Percentiles rank a stretch among this genome's conserved stretches.
Conservation (phyloP, 495 filamentous ascomycete species). For the Glutinoglossum americanum region DNA sequence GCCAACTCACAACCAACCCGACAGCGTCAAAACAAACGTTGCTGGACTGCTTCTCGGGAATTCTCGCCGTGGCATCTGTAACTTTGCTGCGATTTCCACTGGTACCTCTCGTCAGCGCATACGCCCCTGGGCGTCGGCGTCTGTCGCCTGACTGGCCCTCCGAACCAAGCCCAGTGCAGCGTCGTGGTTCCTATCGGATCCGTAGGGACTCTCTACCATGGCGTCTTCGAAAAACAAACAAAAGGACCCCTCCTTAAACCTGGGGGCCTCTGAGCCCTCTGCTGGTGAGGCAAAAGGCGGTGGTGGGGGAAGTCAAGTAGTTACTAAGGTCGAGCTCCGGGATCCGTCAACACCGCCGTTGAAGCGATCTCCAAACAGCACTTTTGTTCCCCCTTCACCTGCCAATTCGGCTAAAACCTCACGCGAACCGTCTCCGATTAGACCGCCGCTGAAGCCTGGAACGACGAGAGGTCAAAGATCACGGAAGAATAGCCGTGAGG, state of each 20-base stretch:
- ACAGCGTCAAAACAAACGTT: background rate
- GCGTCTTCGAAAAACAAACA: slow-evolving; percentile 1
- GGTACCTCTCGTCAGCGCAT: background rate
- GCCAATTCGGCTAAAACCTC: background rate
- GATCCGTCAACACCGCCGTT: background rate
- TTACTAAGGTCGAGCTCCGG: background rate
- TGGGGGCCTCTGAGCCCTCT: background rate
- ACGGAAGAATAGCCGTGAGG: slow-evolving; percentile 28
- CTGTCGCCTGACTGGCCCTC: background rate
- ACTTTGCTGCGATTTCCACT: background rate
- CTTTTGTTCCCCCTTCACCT: background rate
- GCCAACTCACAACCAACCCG: background rate
- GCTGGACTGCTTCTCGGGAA: background rate
- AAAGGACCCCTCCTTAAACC: background rate
- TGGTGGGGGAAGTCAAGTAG: background rate
- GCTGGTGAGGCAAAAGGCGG: background rate
- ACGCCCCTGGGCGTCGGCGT: background rate
- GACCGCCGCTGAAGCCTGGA: background rate
- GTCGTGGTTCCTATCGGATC: slow-evolving; percentile 1
- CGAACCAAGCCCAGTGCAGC: background rate
- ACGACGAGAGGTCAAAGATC: background rate
- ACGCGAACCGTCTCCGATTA: slow-evolving; percentile 1
- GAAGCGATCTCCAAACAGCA: slow-evolving; percentile 1
- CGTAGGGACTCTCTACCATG: background rate
- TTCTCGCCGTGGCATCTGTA: background rate